A percentile compares a stretch with the other conserved stretches of the same genome.
These are phyloP conservation scores for Zalerion maritima DNA, from an alignment of 495 filamentous ascomycete genomes.

Conservation along the genomic window DNA sequence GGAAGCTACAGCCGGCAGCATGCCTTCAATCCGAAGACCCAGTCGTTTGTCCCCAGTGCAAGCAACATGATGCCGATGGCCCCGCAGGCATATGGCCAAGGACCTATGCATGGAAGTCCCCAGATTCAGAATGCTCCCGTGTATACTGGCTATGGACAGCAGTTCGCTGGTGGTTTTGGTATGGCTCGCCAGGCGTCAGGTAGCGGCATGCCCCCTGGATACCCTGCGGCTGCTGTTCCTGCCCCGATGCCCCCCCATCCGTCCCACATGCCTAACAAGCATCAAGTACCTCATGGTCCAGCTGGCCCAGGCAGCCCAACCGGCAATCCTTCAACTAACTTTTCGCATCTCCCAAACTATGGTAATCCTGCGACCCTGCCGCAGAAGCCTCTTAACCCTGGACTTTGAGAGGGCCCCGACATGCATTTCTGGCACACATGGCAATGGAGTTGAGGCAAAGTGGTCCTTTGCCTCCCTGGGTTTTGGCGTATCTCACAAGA, in stretches of 20 bases:
- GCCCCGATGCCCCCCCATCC: conserved; percentile 3
- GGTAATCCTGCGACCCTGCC: conserved; percentile 41
- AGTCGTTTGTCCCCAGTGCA: conserved; percentile 71
- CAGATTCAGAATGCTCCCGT: conserved; percentile 30
- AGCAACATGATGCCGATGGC: conserved; percentile 30
- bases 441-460: too few species aligned
- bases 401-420: too few species aligned
- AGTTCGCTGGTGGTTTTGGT: conserved; percentile 26
- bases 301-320: conserved; percentile 14
- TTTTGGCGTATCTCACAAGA: too few species aligned
- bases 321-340: too few species aligned
- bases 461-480: too few species aligned
- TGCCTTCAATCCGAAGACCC: conserved; percentile 84
- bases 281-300: conserved; percentile 16
- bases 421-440: too few species aligned
- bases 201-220: conserved; percentile 34
- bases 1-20: conserved; percentile 71
- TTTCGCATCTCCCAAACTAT: conserved; percentile 38
- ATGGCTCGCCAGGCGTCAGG: conserved; percentile 42
- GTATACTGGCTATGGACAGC: conserved; percentile 26
- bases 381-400: conserved; percentile 41
- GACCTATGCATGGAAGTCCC: conserved; percentile 29
- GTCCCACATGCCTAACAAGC: conserved; percentile 24
- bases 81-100: conserved; percentile 16
- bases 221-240: conserved; percentile 9